phyloP scores from a whole-genome alignment of 306 rosid species.

The Inga oerstediana region DNA sequence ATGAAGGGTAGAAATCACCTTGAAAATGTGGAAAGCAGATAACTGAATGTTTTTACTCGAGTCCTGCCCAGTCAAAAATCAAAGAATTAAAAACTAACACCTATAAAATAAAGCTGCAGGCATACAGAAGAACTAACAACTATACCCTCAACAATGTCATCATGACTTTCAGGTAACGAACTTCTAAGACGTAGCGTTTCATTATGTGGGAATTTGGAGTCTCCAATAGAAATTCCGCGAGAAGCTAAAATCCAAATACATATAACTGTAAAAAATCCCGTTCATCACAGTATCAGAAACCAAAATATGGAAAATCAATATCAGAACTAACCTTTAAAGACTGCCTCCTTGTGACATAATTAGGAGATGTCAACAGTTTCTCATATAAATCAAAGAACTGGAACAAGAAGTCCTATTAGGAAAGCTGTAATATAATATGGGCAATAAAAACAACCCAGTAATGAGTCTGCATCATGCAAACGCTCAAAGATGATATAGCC shows the following conservation, averaged over 20 bases:
- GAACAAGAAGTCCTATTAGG: constrained; percentile 51
- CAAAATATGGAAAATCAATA: constrained; percentile 26
- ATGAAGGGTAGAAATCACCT: constrained; percentile 53
- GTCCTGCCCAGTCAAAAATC: constrained; percentile 63
- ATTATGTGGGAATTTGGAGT: constrained; percentile 86
- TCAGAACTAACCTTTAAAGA: constrained; percentile 86
- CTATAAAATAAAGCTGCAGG: constrained; percentile 23
- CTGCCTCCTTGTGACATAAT: constrained; percentile 97
- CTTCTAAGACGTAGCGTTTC: constrained; percentile 94
- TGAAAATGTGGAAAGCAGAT: constrained; percentile 96
- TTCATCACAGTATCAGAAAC: constrained; percentile 6
- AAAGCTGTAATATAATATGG: constrained; percentile 36
- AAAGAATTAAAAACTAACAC: background rate
- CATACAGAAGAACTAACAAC: constrained; percentile 19
- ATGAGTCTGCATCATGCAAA: constrained; percentile 30
- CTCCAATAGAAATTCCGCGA: constrained; percentile 90
- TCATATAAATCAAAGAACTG: constrained; percentile 94
- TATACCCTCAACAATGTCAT: constrained; percentile 90
- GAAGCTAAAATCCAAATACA: constrained; percentile 73
- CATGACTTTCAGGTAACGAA: constrained; percentile 83
- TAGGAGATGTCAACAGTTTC: constrained; percentile 81
- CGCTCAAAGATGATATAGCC: constrained; percentile 29
- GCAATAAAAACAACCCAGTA: constrained; percentile 24
- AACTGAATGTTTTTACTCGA: constrained; percentile 95
- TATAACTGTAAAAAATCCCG: constrained; percentile 31